Evolutionary conservation across 495 filamentous ascomycete genomes (phyloP).

Genomic region (Penicillium egyptiacum): DNA sequence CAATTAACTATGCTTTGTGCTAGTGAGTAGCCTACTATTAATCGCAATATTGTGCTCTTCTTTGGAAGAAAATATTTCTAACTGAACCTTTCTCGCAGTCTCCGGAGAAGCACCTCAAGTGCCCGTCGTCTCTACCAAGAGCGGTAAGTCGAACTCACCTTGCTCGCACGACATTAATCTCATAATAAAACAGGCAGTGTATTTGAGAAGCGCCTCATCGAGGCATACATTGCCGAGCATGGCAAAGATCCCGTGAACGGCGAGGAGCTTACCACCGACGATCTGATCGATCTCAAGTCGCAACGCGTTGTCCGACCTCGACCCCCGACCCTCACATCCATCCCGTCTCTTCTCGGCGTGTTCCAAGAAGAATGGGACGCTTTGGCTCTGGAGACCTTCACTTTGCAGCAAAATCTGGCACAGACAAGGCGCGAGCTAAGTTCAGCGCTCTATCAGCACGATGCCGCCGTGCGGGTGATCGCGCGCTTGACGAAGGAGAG

Average conservation of each 20-base stretch:
- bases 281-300: conserved; percentile 84
- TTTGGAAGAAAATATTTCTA: conserved; percentile 15
- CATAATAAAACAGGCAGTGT: conserved; percentile 63
- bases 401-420: conserved; percentile 79
- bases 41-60: not conserved
- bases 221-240: conserved; percentile 91
- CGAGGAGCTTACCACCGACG: conserved; percentile 81
- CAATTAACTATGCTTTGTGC: conserved; percentile 64
- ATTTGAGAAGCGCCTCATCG: conserved; percentile 92
- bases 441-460: conserved; percentile 91
- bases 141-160: conserved; percentile 58
- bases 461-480: conserved; percentile 92
- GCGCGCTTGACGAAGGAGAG: conserved; percentile 83
- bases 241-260: conserved; percentile 91
- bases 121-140: conserved; percentile 92
- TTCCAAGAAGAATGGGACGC: conserved; percentile 99
- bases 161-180: conserved; percentile 22
- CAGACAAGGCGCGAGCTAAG: conserved; percentile 92
- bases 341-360: conserved; percentile 91
- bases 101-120: conserved; percentile 95
- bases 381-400: conserved; percentile 84
- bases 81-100: conserved; percentile 54
- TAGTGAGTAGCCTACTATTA: conserved; percentile 52
- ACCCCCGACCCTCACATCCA: conserved; percentile 92
- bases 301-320: conserved; percentile 79